Conservation (phyloP, 148 eudicot genomes). For the Chenopodium suecicum region DNA sequence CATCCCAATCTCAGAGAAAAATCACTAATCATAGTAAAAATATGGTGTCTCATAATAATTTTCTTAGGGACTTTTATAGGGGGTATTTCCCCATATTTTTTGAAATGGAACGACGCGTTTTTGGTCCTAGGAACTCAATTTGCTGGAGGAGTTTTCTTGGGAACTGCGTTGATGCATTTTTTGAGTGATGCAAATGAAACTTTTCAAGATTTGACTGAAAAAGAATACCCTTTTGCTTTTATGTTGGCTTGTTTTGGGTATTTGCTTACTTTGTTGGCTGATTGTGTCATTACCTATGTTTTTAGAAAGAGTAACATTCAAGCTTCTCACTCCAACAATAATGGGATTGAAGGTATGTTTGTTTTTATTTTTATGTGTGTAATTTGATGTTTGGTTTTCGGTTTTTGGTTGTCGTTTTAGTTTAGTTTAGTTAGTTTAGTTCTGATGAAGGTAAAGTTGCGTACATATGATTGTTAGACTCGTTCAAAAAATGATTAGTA, state of each 20-base stretch:
- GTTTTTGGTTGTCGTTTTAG: no score
- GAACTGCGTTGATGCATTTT: conserved; percentile 71
- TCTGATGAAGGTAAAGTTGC: background rate
- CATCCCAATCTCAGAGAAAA: conserved; percentile 36
- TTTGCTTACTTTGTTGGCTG: conserved; percentile 64
- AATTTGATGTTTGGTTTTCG: background rate
- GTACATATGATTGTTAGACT: no score
- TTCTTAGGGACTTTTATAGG: conserved; percentile 54
- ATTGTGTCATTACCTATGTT: conserved; percentile 38
- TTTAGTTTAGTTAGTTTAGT: no score
- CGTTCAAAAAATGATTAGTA: no score
- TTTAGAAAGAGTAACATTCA: conserved; percentile 27
- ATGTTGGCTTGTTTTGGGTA: conserved; percentile 65
- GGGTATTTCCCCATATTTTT: conserved; percentile 60
- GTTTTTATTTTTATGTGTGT: background rate
- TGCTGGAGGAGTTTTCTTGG: conserved; percentile 66
- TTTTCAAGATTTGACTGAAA: conserved; percentile 51
- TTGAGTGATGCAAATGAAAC: conserved; percentile 60
- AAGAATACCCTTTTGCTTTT: conserved; percentile 61
- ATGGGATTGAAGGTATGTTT: conserved; percentile 48
- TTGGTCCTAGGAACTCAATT: conserved; percentile 61
- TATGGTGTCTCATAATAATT: conserved; percentile 53
- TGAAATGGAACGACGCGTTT: conserved; percentile 64
- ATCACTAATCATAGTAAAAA: conserved; percentile 47
- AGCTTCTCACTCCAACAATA: conserved; percentile 19